These are phyloP conservation scores for Eucalyptus marginata DNA, from an alignment of 345 rosid species.

Conservation along the genomic window DNA sequence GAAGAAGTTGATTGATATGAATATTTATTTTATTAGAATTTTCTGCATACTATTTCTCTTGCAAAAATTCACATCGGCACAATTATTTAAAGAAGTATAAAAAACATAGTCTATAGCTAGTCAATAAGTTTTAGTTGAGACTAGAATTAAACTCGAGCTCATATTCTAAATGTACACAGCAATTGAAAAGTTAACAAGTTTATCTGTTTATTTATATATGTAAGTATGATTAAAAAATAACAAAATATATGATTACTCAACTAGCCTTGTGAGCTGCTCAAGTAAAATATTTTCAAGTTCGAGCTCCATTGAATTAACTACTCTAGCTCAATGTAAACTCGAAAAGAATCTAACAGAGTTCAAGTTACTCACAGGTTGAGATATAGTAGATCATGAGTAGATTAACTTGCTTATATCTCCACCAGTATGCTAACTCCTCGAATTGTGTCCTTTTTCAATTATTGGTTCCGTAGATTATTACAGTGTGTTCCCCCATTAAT, in stretches of 20 bases:
- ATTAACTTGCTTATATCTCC: background rate
- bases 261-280: background rate
- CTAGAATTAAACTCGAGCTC: background rate
- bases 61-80: background rate
- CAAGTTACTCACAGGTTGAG: background rate
- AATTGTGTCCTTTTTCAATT: background rate
- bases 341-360: background rate
- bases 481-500: background rate
- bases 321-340: background rate
- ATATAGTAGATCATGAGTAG: background rate
- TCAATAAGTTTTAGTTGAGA: background rate
- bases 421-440: background rate
- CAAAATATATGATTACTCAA: background rate
- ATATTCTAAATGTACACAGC: background rate
- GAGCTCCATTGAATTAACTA: background rate
- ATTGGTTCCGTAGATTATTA: background rate
- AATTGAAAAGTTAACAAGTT: background rate
- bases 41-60: background rate
- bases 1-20: background rate
- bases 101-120: background rate
- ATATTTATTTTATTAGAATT: background rate
- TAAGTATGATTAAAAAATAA: background rate
- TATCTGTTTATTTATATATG: background rate
- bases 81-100: background rate
- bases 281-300: background rate